Evolutionary conservation across 2,329 filamentous ascomycete species (phyloP), one percentile per base, ranked within the genome.

Genomic region (Sporothrix pseudoabietina): DNA sequence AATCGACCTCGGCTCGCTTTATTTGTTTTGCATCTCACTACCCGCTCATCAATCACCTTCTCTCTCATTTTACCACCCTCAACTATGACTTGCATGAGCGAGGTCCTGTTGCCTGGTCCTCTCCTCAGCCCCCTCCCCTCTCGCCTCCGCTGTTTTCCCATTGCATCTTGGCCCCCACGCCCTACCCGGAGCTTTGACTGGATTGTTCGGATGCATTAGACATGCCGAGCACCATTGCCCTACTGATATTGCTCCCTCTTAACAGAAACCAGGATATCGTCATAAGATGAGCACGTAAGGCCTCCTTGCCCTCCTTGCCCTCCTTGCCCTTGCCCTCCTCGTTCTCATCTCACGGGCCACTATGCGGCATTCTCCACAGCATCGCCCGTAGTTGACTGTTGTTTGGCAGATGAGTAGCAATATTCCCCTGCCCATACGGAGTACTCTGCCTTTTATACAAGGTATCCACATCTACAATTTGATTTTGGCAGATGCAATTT

Each of bases 81-180:
- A 10, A n/a, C 63, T 66, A 66, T 66, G 63, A 66, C 39, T 49
- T 66, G 63, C 63, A 66, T 49, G 14, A 19, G 9, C 49, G 22
- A 22, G 39, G 22, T 47, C 63, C 59, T 32, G 35, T 66, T 22
- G 63, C 19, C 35, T 41, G 59, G 59, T 44, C 59, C 35, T 63
- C 59, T 32, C 5, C 19, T 22, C 52, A 55, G 19, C 59, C 55
- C 26, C 35, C 32, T 19, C n/a, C 32, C 35, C n/a, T 63, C 32
- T 19, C 35, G 35, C 55, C 19, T 63, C 59, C 59, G 41, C 59
- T 3, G 59, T 26, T 63, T 35, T 19, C 35, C 59, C 59, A 63
- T 22, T 22, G 32, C 26, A 26, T 26, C 1, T 26, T 26, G 26
- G 26, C 35, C 57, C 59, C 59, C 59, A 63, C 59, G 59, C n/a